phyloP scores from a whole-genome alignment of 441 rosid species.

The Gossypium trilobum region DNA sequence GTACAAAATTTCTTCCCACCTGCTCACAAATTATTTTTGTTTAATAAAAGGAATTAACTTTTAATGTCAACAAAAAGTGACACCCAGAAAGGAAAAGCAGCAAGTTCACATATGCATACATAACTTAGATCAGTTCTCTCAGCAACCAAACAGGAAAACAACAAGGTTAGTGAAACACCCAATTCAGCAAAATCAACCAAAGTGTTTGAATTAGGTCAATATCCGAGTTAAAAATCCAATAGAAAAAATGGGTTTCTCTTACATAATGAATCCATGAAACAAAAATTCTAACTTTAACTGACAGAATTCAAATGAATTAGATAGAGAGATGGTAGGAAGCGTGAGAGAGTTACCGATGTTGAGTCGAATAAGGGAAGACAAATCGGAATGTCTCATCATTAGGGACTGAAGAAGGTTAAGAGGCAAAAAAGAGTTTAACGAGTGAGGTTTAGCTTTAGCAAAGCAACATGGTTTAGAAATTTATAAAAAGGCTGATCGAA shows the following conservation, averaged over 20 bases:
- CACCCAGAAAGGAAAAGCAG: background rate
- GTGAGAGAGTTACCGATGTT: conserved; percentile 47
- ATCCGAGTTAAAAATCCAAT: background rate
- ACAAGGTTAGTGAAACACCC: background rate
- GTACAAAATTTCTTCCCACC: conserved; percentile 84
- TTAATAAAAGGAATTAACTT: background rate
- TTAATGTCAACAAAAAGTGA: background rate
- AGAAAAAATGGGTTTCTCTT: background rate
- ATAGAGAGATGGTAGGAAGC: background rate
- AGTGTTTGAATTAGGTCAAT: background rate
- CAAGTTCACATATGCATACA: background rate
- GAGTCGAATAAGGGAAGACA: conserved; percentile 61
- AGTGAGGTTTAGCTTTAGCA: background rate
- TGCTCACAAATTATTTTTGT: conserved; percentile 8
- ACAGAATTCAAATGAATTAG: background rate
- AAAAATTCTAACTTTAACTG: background rate
- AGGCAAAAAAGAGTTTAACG: too few relatives aligned
- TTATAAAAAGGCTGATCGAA: background rate
- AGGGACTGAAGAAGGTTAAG: background rate
- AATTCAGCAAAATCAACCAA: background rate
- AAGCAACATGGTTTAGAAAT: background rate
- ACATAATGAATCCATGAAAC: background rate
- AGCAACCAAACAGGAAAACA: background rate
- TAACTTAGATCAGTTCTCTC: background rate
- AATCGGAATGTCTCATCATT: conserved; percentile 32